Base-by-base conservation (phyloP, 768 basidiomycete genomes). In the Tephrocybe sp. region DNA sequence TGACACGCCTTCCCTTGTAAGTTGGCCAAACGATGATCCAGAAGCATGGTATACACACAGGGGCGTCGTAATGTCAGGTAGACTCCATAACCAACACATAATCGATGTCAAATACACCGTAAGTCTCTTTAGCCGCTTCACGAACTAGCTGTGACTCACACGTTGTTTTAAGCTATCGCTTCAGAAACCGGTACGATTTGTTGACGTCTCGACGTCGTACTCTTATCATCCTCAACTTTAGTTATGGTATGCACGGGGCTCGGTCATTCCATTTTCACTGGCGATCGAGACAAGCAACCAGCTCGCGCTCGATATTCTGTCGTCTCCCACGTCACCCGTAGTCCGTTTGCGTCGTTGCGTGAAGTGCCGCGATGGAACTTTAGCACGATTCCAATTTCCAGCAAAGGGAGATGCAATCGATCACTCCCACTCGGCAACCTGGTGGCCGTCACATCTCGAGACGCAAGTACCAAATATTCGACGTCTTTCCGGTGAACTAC, bases 171-270 rank as follows among this genome's bases (percentile, higher is more conserved):
- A 76, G 70, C 55, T 76, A 23, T 72, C 60, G 23, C 57, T 75
- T 25, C 68, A 71, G 13, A 72, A 67, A 49, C 73, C 73, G 25
- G 73, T 74, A 31, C 53, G 69, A 57, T 16, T 19, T 38, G 42
- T 41, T 25, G 23, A 42, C 23, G 13, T 36, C 23, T 27, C 33
- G 7, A 19, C 18, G 23, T 38, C 25, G 12, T 13, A 27, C 18
- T 25, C 45, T 45, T 6, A 41, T 37, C 36, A 37, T 37, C 29
- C 33, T 50, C 11, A 18, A 31, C 18, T 47, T 27, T 47, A 74
- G 73, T 60, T 77, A 12, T 64, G 57, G 45, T 76, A 74, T 59
- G 69, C 72, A 15, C 61, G 74, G 54, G 69, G 73, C 16, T 65
- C 72, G 1, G 56, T 65, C 7, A 71, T 77, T 13, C 73, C 74